Evolutionary conservation across 768 basidiomycete genomes (phyloP).

Genomic region (Mycena rosella): DNA sequence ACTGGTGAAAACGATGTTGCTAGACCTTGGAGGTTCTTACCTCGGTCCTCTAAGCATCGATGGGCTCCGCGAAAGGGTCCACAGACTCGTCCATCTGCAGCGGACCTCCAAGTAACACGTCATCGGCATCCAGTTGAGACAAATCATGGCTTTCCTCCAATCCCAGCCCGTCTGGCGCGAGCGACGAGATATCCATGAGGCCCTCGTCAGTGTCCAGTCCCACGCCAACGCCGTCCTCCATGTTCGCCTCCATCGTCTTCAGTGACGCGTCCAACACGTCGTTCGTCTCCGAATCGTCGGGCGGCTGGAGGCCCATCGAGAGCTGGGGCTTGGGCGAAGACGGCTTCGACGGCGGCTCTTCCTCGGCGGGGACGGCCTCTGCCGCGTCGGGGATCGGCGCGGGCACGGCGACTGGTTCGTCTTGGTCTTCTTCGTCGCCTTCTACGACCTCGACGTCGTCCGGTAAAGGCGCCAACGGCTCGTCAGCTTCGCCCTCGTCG

Average conservation of each 20-base stretch:
- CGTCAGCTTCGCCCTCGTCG: constrained; percentile 84
- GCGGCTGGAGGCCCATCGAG: constrained; percentile 61
- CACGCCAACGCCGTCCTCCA: constrained; percentile 55
- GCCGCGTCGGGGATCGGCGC: constrained; percentile 47
- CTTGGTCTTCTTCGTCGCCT: constrained; percentile 72
- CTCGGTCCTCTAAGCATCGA: not conserved
- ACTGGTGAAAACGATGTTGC: not conserved
- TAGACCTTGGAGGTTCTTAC: not conserved
- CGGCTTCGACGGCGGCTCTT: constrained; percentile 71
- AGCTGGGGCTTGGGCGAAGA: constrained; percentile 78
- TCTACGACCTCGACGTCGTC: constrained; percentile 83
- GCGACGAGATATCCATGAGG: constrained; percentile 71
- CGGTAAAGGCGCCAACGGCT: constrained; percentile 84
- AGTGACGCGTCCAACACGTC: constrained; percentile 68
- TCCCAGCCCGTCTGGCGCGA: constrained; percentile 75
- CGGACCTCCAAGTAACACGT: constrained; percentile 69
- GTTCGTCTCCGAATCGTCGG: constrained; percentile 53
- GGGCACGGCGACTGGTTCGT: constrained; percentile 63
- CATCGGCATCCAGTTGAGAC: constrained; percentile 65
- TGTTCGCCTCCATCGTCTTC: constrained; percentile 63
- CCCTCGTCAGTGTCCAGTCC: constrained; percentile 53
- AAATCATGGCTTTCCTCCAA: constrained; percentile 68
- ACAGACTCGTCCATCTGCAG: constrained; percentile 66
- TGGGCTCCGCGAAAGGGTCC: constrained; percentile 67
- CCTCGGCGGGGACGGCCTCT: constrained; percentile 50